Evolutionary conservation across 768 basidiomycete genomes (phyloP), one percentile per base, ranked within the genome.

Genomic region (Suillus discolor): DNA sequence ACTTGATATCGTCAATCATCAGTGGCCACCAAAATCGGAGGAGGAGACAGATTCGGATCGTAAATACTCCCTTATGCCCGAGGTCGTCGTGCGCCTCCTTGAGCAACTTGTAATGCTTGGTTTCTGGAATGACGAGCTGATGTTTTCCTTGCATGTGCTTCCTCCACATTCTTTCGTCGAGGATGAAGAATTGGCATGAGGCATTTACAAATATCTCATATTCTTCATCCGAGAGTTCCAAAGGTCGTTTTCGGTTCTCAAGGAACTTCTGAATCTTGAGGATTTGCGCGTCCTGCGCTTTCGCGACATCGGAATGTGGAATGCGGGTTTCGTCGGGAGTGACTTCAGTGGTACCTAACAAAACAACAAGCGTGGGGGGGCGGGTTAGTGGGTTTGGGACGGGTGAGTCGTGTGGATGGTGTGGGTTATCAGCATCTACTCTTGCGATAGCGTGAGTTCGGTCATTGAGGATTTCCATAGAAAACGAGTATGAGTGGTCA

Each of bases 31-130:
- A 67, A 18, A 67, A 67, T 0, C 13, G 0, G 0, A 61, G 11
- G 0, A 67, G 23, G 0, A 65, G 34, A 0, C 4, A 1, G 0
- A 20, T n/a, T 0, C 2, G 11, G 11, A 61, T 34, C 0, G 36
- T 18, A 7, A 15, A 65, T 4, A 67, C 23, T 23, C 66, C 66
- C 8, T 67, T 67, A 31, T 65, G 64, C 0, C 63, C 8, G 1
- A 65, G 49, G 20, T 64, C 7, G 2, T 65, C 12, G 0, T 67
- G 64, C 0, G 25, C 34, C 8, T 53, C n/a, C 15, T n/a, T 41
- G 1, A 66, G 57, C 0, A 53, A 28, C 3, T 3, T 28, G 28
- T 28, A 28, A 3, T 4, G 28, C 28, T 28, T 28, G 0, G 2
- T 6, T 20, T 44, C 3, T 1, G 42, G 42, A 1, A 20, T 6